Conservation (phyloP, 176 grass and related monocot species). For the Zea mays region DNA sequence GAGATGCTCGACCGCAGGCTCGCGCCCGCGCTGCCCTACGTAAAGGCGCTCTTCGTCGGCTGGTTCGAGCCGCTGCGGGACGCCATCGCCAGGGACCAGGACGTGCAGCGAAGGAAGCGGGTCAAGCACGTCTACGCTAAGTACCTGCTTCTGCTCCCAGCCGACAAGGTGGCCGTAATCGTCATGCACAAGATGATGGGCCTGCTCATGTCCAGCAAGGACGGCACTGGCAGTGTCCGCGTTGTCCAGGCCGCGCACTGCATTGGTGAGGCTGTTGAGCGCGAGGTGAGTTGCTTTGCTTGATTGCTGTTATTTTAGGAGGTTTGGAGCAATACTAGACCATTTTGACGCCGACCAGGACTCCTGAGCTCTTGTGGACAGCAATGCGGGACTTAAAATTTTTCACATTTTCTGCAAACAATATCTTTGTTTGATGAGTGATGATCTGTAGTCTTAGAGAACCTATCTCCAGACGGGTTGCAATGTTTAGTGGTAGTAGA, state of each 20-base stretch:
- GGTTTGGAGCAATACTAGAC: neutral
- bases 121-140: constrained; percentile 68
- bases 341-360: neutral
- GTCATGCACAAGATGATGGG: constrained; percentile 97
- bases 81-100: constrained; percentile 69
- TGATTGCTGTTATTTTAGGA: neutral
- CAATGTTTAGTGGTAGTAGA: neutral
- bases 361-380: neutral
- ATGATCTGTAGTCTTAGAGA: neutral
- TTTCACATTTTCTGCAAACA: neutral
- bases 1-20: constrained; percentile 91
- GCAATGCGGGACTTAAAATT: neutral
- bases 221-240: constrained; percentile 59
- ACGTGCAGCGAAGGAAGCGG: constrained; percentile 53
- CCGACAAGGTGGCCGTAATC: constrained; percentile 94
- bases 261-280: constrained; percentile 81
- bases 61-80: constrained; percentile 96
- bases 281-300: constrained; percentile 51
- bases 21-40: constrained; percentile 75
- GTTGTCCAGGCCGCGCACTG: constrained; percentile 67
- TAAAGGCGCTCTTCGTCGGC: constrained; percentile 81
- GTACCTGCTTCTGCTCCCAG: constrained; percentile 69
- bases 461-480: neutral
- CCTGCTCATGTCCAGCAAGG: constrained; percentile 64
- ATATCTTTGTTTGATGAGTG: neutral